Evolutionary conservation across 495 filamentous ascomycete genomes (phyloP), one percentile per base, ranked within the genome.

Genomic region (Neurospora sp.): DNA sequence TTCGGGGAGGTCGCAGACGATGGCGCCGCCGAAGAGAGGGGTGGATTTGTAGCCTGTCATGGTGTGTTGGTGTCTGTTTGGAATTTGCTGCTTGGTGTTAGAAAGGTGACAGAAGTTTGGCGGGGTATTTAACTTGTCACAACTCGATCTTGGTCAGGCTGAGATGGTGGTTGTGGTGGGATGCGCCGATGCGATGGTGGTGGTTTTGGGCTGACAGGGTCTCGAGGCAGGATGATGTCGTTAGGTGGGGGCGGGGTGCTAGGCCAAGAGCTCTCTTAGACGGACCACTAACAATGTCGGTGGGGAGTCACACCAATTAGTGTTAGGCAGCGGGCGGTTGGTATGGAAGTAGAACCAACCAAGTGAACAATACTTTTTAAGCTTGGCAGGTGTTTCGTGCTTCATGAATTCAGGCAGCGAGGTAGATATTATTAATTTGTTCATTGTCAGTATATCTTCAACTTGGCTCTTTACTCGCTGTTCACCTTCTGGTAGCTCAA

Each of bases 21-120:
- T 89, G 71, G 94, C 93, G 72, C 92, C 93, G 80, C 93, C 94
- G 81, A 91, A 97, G 76, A 97, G 89, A 61, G 85, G 84, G 76
- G 87, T 88, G 75, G 79, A 81, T 69, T 83, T 85, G 83, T 88
- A 91, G 27, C 71, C 75, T 20, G 82, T 71, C 82, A 83, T 84
- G 65, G 71, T 44, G 59, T 38, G 12, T 12, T 69, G 37, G 14
- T 69, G 20, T 48, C 0, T 22, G 22, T 3, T 37, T 31, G 7
- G 7, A 31, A 16, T 20, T 27, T 74, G 20, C 16, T 42, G 72
- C 22, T 38, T 68, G 48, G 45, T 68, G 10, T 59, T 27, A 7
- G 20, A 27, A 27, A 27, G 22, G 22, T 27, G 22, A 27, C 22
- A 27, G 22, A 27, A 27, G 22, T 27, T 27, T 27, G 22, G 22